Evolutionary conservation across 2,329 filamentous ascomycete species (phyloP), one percentile per base, ranked within the genome.

Genomic region (Furcasterigmium furcatum): DNA sequence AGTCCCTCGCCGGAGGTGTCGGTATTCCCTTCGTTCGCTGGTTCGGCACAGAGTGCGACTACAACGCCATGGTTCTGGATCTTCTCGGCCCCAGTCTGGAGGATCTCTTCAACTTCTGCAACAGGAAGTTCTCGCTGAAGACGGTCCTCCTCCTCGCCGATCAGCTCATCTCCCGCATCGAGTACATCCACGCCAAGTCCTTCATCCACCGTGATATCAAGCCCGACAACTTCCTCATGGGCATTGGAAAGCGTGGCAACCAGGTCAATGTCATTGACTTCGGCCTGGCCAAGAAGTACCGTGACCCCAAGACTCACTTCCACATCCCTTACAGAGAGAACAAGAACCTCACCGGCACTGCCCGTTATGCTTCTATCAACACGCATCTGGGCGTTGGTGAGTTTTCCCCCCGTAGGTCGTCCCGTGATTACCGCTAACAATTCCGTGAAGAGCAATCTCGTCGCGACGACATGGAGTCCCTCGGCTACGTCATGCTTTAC

Each of bases 191-290:
- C 70, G 94, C 94, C 76, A 97, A 97, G 74, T 96, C 91, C 9
- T 97, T 99, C 71, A 97, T 97, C 67, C 94, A 99, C 75, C 91
- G 94, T 72, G 94, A 99, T 70, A 99, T 99, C 78, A 99, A 99
- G 80, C 94, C 94, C 27, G 94, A 99, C 79, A 97, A 99, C 82
- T 99, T 97, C 76, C 79, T 97, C 41, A 96, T 97, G 92, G 92
- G 92, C 52, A 97, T 97, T 60, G 94, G 94, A 65, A 97, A 97
- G 82, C 90, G 92, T 63, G 94, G 94, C 55, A 99, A 97, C 76
- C 92, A 97, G 77, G 92, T 99, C 78, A 97, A 97, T 60, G 92
- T 97, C 41, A 97, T 99, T 59, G 94, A 97, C 72, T 99, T 99
- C 60, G 94, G 94, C 79, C 78, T 99, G 56, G 94, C 94, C 65